Conservation (phyloP, 306 rosid species). For the Glycine soja region DNA sequence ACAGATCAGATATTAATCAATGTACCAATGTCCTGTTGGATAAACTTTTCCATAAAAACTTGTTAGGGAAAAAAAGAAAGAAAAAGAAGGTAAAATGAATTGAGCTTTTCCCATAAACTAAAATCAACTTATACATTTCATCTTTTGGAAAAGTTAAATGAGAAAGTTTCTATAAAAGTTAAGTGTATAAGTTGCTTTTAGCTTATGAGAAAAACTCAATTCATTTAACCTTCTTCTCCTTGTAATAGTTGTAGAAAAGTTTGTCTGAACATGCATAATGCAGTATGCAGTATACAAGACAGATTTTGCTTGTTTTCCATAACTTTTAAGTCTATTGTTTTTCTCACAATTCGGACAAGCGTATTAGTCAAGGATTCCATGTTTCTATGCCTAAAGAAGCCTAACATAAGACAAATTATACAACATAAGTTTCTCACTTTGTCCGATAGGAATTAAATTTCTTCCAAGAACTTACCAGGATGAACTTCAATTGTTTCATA, state of each 20-base stretch:
- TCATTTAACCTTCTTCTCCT: neutral
- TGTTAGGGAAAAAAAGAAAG: neutral
- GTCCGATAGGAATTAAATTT: conserved; percentile 13
- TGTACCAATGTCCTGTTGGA: neutral
- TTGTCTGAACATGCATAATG: neutral
- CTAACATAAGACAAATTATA: neutral
- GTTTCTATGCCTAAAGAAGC: conserved; percentile 17
- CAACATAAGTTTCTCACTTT: conserved; percentile 4
- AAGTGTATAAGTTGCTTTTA: neutral
- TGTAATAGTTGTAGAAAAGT: neutral
- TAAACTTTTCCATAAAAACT: neutral
- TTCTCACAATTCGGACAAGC: conserved; percentile 23
- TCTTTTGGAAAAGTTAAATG: neutral
- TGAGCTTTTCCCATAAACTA: neutral
- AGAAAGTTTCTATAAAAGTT: neutral
- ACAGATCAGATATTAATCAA: neutral
- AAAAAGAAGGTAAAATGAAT: neutral
- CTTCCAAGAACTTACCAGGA: conserved; percentile 63
- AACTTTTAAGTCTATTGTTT: conserved; percentile 13
- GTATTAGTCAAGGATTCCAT: conserved; percentile 14
- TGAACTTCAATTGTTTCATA: conserved; percentile 75
- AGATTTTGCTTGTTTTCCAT: neutral
- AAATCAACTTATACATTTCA: neutral
- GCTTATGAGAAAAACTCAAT: neutral
- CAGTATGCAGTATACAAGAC: conserved; percentile 3